These are phyloP conservation scores for Linnemannia elongata DNA, from an alignment of 192 early-diverging fungal species.

Conservation along the genomic window DNA sequence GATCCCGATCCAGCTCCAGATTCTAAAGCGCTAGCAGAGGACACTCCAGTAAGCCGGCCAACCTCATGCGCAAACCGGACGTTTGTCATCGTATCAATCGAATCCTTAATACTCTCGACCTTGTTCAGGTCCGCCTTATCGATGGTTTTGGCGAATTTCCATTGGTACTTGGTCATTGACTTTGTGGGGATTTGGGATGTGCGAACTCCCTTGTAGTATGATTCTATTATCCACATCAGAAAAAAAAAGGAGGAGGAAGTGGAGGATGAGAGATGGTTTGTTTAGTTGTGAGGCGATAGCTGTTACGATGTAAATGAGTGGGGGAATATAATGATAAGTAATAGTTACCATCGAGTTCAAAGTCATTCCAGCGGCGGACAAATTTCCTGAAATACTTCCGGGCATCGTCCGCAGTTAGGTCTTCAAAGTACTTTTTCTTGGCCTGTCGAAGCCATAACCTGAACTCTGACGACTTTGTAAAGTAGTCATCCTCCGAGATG, in stretches of 20 bases:
- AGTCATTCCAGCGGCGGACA: conserved; percentile 89
- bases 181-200: conserved; percentile 72
- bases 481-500: conserved; percentile 85
- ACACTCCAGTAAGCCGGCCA: conserved; percentile 37
- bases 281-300: not conserved
- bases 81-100: conserved; percentile 72
- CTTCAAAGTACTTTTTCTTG: conserved; percentile 82
- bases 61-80: conserved; percentile 51
- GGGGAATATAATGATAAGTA: not conserved
- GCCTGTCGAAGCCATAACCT: conserved; percentile 83
- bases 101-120: conserved; percentile 69
- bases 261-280: not conserved
- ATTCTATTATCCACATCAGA: conserved; percentile 49
- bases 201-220: conserved; percentile 79
- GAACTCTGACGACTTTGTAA: conserved; percentile 81
- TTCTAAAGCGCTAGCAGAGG: conserved; percentile 24
- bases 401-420: conserved; percentile 77
- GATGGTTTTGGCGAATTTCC: conserved; percentile 74
- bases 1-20: not conserved
- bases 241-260: not conserved
- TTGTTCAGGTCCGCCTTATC: conserved; percentile 61
- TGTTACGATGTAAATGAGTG: not conserved
- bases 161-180: conserved; percentile 80
- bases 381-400: conserved; percentile 86
- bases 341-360: conserved; percentile 67